These are phyloP conservation scores for Vigna radiata DNA, from an alignment of 306 rosid genomes.

Conservation along the genomic window DNA sequence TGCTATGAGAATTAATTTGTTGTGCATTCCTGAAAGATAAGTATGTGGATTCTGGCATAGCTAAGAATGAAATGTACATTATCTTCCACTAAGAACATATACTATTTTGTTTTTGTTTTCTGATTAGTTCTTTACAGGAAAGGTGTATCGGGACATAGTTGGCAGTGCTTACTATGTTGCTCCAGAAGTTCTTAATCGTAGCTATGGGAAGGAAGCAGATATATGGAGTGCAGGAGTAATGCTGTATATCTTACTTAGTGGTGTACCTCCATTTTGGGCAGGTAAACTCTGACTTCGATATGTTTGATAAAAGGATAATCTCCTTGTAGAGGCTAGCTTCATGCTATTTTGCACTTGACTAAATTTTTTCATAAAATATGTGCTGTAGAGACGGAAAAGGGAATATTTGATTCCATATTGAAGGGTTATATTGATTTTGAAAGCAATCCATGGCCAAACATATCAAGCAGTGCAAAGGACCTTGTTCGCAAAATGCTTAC, in stretches of 20 bases:
- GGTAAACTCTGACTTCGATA: slow-evolving; percentile 52
- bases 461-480: slow-evolving; percentile 88
- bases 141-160: slow-evolving; percentile 74
- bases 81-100: slow-evolving; percentile 17
- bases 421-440: slow-evolving; percentile 80
- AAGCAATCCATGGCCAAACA: slow-evolving; percentile 82
- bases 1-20: not conserved
- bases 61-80: not conserved
- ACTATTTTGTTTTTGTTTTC: not conserved
- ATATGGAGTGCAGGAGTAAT: slow-evolving; percentile 93
- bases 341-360: slow-evolving; percentile 13
- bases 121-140: slow-evolving; percentile 58
- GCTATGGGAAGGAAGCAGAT: slow-evolving; percentile 84
- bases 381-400: slow-evolving; percentile 78
- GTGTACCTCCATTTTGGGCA: slow-evolving; percentile 97
- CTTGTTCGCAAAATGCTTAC: slow-evolving; percentile 77
- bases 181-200: slow-evolving; percentile 80
- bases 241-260: slow-evolving; percentile 79
- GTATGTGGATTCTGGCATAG: slow-evolving; percentile 27
- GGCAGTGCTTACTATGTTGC: slow-evolving; percentile 96
- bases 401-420: slow-evolving; percentile 86
- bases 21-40: slow-evolving; percentile 2
- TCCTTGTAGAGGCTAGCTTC: not conserved
- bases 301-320: not conserved
- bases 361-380: slow-evolving; percentile 30